Base-by-base conservation (phyloP, 306 rosid genomes). In the Comarum palustre region DNA sequence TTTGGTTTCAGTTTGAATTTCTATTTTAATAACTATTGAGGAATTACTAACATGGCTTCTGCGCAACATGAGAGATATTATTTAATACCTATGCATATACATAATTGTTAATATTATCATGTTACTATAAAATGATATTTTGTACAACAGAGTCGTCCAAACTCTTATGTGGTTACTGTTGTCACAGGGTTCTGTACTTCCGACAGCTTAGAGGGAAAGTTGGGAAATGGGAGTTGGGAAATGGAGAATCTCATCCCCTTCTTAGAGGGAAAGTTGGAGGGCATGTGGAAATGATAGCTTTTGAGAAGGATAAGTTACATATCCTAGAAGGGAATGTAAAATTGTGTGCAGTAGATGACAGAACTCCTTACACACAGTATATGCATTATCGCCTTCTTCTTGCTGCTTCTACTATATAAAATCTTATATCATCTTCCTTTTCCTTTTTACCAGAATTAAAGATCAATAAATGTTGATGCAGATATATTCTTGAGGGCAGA, bases 171-270 rank as follows among this genome's bases (percentile, higher is more conserved):
- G n/a, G 32, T 50, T 71, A 61, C 77, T 71, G 4, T 69, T 71
- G 80, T 47, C 58, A 54, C 66, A 81, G 84, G 70, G 72, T 76
- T 81, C 81, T 38, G 84, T 76, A 13, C 84, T 81, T 81, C 84
- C 81, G 15, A 71, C 69, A 3, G 74, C 84, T 27, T 80, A 66
- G 22, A 25, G 34, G 75, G 72, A n/a, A n/a, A 80, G 39, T 61
- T 14, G 57, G 36, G 77, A 32, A 66, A 31, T 36, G 34, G 75
- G 72, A 80, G 39, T 61, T 14, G 57, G 36, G 77, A 32, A 27
- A 29, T 24, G 73, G 57, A 59, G 64, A 66, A 57, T 72, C 77
- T 17, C 71, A 80, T 72, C 67, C 67, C 14, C 81, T 66, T 57
- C 70, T 80, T 5, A 72, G 67, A 16, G 81, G 84, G 36, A 76